phyloP scores from a whole-genome alignment of 2,329 filamentous ascomycete genomes.

The Chrysosporium keratinophilum region DNA sequence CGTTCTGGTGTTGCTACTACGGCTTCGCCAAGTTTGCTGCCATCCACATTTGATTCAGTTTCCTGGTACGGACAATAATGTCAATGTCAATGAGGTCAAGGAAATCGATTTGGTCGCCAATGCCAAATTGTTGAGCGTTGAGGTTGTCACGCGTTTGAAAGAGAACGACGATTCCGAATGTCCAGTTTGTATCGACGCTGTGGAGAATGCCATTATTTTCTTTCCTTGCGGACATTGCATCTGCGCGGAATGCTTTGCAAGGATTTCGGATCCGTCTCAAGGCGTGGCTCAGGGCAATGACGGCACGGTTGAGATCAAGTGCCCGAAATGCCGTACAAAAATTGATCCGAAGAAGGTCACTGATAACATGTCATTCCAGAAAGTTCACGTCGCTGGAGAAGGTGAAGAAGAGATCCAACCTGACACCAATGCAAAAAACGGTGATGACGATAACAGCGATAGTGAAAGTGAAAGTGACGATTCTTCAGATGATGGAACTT shows the following conservation, averaged over 20 bases:
- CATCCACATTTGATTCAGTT: constrained; percentile 61
- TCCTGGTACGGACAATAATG: constrained; percentile 27
- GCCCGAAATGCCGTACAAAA: constrained; percentile 62
- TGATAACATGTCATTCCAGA: constrained; percentile 62
- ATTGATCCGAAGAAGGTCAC: constrained; percentile 62
- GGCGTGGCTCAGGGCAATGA: constrained; percentile 53
- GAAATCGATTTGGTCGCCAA: constrained; percentile 51
- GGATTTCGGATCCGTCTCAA: constrained; percentile 53
- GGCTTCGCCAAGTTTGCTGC: constrained; percentile 70
- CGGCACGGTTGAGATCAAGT: constrained; percentile 45
- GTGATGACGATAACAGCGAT: constrained; percentile 35
- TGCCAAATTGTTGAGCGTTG: constrained; percentile 49
- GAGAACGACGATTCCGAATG: constrained; percentile 59
- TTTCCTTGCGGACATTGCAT: constrained; percentile 73
- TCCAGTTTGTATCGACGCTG: constrained; percentile 69
- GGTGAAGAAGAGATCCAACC: constrained; percentile 34
- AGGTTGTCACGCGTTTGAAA: constrained; percentile 59
- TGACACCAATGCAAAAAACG: constrained; percentile 21
- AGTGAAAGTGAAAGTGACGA: constrained; percentile 18
- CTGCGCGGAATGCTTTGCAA: constrained; percentile 65
- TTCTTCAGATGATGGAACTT: constrained; percentile 22
- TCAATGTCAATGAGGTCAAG: constrained; percentile 40
- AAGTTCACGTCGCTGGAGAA: constrained; percentile 54
- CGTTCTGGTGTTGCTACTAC: constrained; percentile 67
- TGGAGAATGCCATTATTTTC: constrained; percentile 65